phyloP scores from a whole-genome alignment of 1,284 basidiomycete genomes.

The Garcileccinum viscosum region DNA sequence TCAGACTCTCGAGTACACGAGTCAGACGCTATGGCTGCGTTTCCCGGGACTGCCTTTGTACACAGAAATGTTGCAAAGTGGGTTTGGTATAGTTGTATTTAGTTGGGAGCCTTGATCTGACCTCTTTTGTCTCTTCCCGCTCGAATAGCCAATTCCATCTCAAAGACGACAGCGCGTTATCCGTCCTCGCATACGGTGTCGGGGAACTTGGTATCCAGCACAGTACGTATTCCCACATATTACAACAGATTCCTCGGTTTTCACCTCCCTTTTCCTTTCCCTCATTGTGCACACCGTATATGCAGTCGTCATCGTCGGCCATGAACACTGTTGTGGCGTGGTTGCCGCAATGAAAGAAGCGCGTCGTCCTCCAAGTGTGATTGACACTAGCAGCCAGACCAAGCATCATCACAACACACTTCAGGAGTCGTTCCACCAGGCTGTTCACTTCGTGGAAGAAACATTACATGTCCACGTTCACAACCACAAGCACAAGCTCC shows the following conservation, averaged over 20 bases:
- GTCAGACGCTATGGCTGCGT: conserved; percentile 41
- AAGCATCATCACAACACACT: conserved; percentile 19
- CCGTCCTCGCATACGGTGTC: conserved; percentile 33
- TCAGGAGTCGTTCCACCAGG: conserved; percentile 29
- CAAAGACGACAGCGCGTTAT: conserved; percentile 29
- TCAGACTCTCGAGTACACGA: conserved; percentile 56
- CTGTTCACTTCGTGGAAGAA: conserved; percentile 5
- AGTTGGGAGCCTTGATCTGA: neutral
- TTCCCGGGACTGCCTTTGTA: conserved; percentile 58
- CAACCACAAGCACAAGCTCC: no score
- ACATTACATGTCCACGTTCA: no score
- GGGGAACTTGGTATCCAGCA: conserved; percentile 23
- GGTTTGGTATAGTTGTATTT: neutral
- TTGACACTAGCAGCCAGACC: no score
- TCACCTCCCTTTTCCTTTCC: neutral
- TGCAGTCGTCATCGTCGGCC: conserved; percentile 33
- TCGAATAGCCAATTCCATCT: conserved; percentile 31
- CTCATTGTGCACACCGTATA: neutral
- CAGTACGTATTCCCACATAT: conserved; percentile 15
- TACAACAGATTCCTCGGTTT: no score
- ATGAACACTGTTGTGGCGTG: conserved; percentile 35
- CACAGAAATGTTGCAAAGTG: conserved; percentile 57
- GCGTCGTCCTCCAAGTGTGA: no score
- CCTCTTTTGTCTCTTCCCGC: neutral
- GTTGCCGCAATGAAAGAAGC: conserved; percentile 25